Evolutionary conservation across 371 early-diverging fungal genomes (phyloP), one percentile per base, ranked within the genome.

Genomic region (Conidiobolus incongruus): DNA sequence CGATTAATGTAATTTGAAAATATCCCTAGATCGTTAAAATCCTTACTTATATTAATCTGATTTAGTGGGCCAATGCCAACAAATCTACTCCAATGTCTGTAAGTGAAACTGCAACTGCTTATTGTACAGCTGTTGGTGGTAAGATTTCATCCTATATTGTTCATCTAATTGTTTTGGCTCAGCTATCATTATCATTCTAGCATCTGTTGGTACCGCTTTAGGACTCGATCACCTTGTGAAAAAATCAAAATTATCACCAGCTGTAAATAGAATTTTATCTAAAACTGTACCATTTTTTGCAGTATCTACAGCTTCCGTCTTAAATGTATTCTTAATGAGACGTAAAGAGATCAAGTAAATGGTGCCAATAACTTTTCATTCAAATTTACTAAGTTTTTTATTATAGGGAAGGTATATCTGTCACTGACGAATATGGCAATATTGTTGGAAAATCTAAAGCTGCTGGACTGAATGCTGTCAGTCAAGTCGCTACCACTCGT

Each of bases 261-360:
- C 63, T 11, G 68, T 68, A 13, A 66, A 68, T n/a, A 45, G 60
- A 2, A 29, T 80, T 31, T 47, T 79, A 30, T 58, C 63, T 38
- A 64, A 69, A 12, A 51, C 68, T 7, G 77, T 81, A 3, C 85
- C 85, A 1, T 84, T 84, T 48, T 59, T 66, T 4, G 82, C 85
- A 26, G 85, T 84, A 8, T 79, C 83, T 0, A 62, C 75, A 4
- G 85, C 85, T 13, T 81, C 81, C 46, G 75, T 81, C 13, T 63
- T 77, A 40, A 85, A 85, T 47, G 82, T 85, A 19, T 75, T 81
- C 43, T 54, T 83, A 53, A 85, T 85, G 85, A 56, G 85, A n/a
- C 66, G 69, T 30, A 85, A 85, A 51, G 85, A 85, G 44, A 55
- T 85, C 39, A 59, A 47, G 61, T 63, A 55, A 26, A 46, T 33